Percentiles rank a stretch among this genome's conserved stretches.
Conservation (phyloP, 495 filamentous ascomycete genomes). For the Oleoguttula mirabilis region DNA sequence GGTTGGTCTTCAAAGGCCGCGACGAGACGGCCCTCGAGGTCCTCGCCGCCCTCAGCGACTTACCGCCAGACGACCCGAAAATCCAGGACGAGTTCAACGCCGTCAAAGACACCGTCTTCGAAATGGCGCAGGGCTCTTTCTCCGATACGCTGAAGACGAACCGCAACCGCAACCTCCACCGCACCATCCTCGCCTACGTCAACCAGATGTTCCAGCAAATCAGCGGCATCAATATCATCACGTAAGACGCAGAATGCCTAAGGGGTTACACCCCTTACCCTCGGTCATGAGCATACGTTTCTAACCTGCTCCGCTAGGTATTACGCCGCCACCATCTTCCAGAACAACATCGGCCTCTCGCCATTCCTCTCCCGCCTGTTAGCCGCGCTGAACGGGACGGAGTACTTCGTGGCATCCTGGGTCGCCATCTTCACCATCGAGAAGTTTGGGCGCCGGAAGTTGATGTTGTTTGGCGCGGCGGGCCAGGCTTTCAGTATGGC, state of each 20-base stretch:
- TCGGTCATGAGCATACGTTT: neutral
- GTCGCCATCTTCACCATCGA: slow-evolving; percentile 44
- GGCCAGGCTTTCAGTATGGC: slow-evolving; percentile 41
- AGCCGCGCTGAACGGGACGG: slow-evolving; percentile 36
- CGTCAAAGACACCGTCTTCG: slow-evolving; percentile 64
- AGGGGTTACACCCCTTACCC: too few relatives aligned
- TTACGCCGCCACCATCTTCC: slow-evolving; percentile 48
- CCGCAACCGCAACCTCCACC: slow-evolving; percentile 62
- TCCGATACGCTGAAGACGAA: slow-evolving; percentile 60
- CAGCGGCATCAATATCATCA: slow-evolving; percentile 47
- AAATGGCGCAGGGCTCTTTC: slow-evolving; percentile 55
- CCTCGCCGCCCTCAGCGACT: slow-evolving; percentile 25
- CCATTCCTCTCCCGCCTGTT: slow-evolving; percentile 30
- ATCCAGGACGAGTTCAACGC: slow-evolving; percentile 31
- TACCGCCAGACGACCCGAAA: slow-evolving; percentile 26
- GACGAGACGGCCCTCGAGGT: slow-evolving; percentile 23
- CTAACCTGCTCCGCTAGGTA: too few relatives aligned
- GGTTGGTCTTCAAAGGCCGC: slow-evolving; percentile 23
- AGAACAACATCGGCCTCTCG: slow-evolving; percentile 43
- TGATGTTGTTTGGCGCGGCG: slow-evolving; percentile 41
- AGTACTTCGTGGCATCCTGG: slow-evolving; percentile 39
- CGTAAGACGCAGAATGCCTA: neutral
- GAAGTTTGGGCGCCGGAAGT: slow-evolving; percentile 39
- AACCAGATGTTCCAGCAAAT: slow-evolving; percentile 76
- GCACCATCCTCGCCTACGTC: slow-evolving; percentile 56